A percentile compares a stretch with the other conserved stretches of the same genome.
These are phyloP conservation scores for Scleromitrula shiraiana DNA, from an alignment of 2,329 filamentous ascomycete genomes.

Conservation along the genomic window DNA sequence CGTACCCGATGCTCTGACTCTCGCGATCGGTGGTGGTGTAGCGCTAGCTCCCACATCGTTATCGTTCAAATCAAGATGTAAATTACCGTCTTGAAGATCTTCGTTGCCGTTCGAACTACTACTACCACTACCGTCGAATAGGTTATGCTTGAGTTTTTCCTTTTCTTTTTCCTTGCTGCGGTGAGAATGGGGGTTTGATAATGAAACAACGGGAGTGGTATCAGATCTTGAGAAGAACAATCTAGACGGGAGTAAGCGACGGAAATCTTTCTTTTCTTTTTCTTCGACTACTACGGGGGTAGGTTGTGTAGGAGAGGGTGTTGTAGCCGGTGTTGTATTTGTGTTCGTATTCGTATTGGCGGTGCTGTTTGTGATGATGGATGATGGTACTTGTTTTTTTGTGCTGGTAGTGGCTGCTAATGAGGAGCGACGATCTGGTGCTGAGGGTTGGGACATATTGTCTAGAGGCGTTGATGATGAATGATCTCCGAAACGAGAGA, in stretches of 20 bases:
- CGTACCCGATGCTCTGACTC: conserved; percentile 8
- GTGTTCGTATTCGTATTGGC: neutral
- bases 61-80: neutral
- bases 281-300: neutral
- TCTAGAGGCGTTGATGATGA: conserved; percentile 12
- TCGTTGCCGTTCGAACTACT: too few relatives aligned
- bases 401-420: conserved; percentile 19
- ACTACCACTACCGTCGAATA: too few relatives aligned
- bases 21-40: conserved; percentile 25
- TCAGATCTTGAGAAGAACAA: conserved; percentile 4
- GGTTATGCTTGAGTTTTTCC: conserved; percentile 3
- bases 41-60: conserved; percentile 18
- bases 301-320: neutral
- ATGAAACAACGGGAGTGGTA: neutral
- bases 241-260: neutral
- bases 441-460: conserved; percentile 10
- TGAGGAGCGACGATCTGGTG: conserved; percentile 25
- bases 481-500: conserved; percentile 6
- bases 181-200: neutral
- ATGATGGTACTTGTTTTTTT: conserved; percentile 6
- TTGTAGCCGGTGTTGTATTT: neutral
- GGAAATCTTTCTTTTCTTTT: conserved; percentile 7
- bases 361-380: neutral
- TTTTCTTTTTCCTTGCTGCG: conserved; percentile 1
- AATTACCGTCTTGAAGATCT: too few relatives aligned